A percentile compares a stretch with the other conserved stretches of the same genome.
These are phyloP conservation scores for Russula abietina DNA, from an alignment of 768 basidiomycete species.

Conservation along the genomic window DNA sequence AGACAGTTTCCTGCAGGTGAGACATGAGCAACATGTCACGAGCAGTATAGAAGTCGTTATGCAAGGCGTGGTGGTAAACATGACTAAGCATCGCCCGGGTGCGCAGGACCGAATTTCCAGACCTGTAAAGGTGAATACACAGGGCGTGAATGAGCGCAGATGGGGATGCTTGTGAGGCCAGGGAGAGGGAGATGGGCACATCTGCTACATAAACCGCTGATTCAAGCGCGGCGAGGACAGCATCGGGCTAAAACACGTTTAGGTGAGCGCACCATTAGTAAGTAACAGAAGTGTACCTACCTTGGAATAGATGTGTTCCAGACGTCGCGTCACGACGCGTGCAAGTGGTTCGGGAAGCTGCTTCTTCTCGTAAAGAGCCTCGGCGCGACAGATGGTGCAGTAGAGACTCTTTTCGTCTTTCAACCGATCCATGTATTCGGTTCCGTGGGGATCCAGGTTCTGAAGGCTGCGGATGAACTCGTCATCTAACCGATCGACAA, in stretches of 20 bases:
- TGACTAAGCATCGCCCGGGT: slow-evolving; percentile 97
- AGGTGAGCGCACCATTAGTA: slow-evolving; percentile 13
- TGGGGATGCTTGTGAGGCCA: slow-evolving; percentile 50
- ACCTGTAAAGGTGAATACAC: slow-evolving; percentile 89
- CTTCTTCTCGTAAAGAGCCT: slow-evolving; percentile 84
- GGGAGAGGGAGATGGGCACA: slow-evolving; percentile 55
- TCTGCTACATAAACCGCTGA: slow-evolving; percentile 52
- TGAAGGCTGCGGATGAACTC: slow-evolving; percentile 97
- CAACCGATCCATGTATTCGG: slow-evolving; percentile 95
- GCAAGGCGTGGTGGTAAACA: slow-evolving; percentile 94
- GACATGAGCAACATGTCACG: slow-evolving; percentile 99
- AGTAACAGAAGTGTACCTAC: slow-evolving; percentile 36
- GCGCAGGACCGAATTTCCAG: slow-evolving; percentile 83
- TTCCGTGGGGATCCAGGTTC: slow-evolving; percentile 97
- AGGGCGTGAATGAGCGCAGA: slow-evolving; percentile 80
- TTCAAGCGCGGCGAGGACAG: slow-evolving; percentile 88
- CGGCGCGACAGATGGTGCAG: slow-evolving; percentile 86
- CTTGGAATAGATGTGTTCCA: slow-evolving; percentile 99
- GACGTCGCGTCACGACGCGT: slow-evolving; percentile 86
- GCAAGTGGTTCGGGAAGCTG: slow-evolving; percentile 71
- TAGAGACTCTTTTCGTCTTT: slow-evolving; percentile 96
- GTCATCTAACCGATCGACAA: slow-evolving; percentile 93
- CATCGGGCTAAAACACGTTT: slow-evolving; percentile 61
- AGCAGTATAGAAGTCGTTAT: slow-evolving; percentile 94
- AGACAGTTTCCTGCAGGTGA: slow-evolving; percentile 93